These are phyloP conservation scores for Priceomyces haplophilus DNA, from an alignment of 805 yeast species.

Conservation along the genomic window DNA sequence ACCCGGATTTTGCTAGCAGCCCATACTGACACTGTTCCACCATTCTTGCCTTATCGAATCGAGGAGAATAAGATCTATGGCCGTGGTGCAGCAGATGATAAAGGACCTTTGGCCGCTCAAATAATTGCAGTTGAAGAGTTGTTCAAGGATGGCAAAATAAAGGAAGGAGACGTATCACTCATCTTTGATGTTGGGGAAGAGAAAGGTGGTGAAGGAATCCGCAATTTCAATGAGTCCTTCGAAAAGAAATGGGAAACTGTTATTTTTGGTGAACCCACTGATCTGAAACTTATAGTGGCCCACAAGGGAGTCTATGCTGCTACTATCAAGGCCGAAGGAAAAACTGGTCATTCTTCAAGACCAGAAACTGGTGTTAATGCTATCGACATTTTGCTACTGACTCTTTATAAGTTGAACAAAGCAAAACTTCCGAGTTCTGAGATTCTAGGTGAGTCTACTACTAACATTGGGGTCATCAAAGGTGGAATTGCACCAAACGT, in stretches of 20 bases:
- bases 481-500: conserved; percentile 71
- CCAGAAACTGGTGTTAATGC: conserved; percentile 69
- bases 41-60: conserved; percentile 50
- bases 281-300: conserved; percentile 62
- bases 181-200: conserved; percentile 74
- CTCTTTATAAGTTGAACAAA: conserved; percentile 44
- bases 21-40: conserved; percentile 74
- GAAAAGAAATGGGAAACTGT: conserved; percentile 55
- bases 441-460: conserved; percentile 57
- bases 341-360: conserved; percentile 65
- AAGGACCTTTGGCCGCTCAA: conserved; percentile 65
- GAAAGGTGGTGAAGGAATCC: conserved; percentile 64
- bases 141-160: conserved; percentile 30
- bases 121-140: conserved; percentile 52
- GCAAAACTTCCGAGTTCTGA: conserved; percentile 49
- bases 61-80: conserved; percentile 55
- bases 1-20: conserved; percentile 55
- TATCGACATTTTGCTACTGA: conserved; percentile 50
- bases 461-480: conserved; percentile 54
- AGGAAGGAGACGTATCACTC: conserved; percentile 55
- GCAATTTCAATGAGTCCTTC: conserved; percentile 35
- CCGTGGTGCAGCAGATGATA: conserved; percentile 71
- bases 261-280: conserved; percentile 77
- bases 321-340: conserved; percentile 47
- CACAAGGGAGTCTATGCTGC: conserved; percentile 59